These are phyloP conservation scores for Eucalyptus curtisii DNA, from an alignment of 345 rosid species.

Conservation along the genomic window DNA sequence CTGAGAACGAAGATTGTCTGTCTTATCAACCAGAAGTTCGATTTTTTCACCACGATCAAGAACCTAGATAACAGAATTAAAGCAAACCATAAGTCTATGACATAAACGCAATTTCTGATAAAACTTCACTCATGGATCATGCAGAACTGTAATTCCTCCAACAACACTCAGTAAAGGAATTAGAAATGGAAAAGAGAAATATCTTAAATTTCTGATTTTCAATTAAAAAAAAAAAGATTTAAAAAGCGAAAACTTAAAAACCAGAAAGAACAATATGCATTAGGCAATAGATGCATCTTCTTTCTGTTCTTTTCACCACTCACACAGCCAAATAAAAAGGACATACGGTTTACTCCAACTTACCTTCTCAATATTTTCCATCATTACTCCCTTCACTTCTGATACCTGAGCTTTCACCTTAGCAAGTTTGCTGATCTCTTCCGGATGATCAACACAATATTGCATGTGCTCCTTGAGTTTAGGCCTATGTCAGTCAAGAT, in stretches of 20 bases:
- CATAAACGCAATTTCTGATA: not conserved
- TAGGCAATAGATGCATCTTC: not conserved
- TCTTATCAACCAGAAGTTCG: conserved; percentile 68
- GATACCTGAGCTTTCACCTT: conserved; percentile 89
- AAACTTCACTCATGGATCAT: not conserved
- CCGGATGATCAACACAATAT: conserved; percentile 65
- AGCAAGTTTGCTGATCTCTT: conserved; percentile 68
- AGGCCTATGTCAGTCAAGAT: conserved; percentile 12
- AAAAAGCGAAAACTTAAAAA: not conserved
- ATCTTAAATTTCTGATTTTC: not conserved
- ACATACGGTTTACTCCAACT: not conserved
- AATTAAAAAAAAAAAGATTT: not conserved
- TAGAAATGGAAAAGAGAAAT: not conserved
- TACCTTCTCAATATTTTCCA: conserved; percentile 93
- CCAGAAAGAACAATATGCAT: not conserved
- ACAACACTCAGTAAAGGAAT: not conserved
- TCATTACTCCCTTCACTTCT: conserved; percentile 90
- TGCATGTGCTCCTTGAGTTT: conserved; percentile 62
- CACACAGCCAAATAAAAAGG: not conserved
- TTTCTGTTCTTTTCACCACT: not conserved
- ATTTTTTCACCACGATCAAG: conserved; percentile 81
- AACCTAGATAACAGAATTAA: conserved; percentile 21
- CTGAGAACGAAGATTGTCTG: conserved; percentile 71
- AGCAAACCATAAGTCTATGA: not conserved
- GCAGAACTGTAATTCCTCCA: not conserved